Conservation (phyloP, 2,329 filamentous ascomycete genomes). For the Bipolaris bicolor region DNA sequence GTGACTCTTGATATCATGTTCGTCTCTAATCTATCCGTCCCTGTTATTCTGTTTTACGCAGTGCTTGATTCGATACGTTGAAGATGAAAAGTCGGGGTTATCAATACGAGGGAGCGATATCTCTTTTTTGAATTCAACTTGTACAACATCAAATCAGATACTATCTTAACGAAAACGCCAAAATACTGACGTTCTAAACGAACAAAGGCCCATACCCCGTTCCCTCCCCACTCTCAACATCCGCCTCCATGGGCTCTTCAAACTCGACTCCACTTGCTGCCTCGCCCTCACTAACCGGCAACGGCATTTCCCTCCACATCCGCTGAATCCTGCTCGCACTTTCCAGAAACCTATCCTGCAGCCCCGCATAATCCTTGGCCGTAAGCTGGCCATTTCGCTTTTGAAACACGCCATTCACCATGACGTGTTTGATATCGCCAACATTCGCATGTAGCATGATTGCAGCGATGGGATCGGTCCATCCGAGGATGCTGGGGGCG, state of each 20-base stretch:
- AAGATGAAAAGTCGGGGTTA: too few species aligned
- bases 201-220: slow-evolving; percentile 12
- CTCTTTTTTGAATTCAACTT: too few species aligned
- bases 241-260: slow-evolving; percentile 6
- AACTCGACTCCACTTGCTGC: background rate
- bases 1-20: background rate
- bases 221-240: slow-evolving; percentile 9
- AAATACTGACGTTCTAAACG: background rate
- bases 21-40: too few species aligned
- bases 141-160: too few species aligned
- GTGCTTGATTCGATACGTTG: too few species aligned
- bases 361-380: slow-evolving; percentile 19
- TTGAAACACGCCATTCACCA: slow-evolving; percentile 57
- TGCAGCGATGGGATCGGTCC: slow-evolving; percentile 62
- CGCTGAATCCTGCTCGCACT: slow-evolving; percentile 31
- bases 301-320: slow-evolving; percentile 18
- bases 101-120: too few species aligned
- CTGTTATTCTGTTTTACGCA: too few species aligned
- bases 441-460: slow-evolving; percentile 62
- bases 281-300: slow-evolving; percentile 5
- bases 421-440: slow-evolving; percentile 59
- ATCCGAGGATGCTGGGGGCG: slow-evolving; percentile 59
- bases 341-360: slow-evolving; percentile 28
- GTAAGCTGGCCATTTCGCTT: slow-evolving; percentile 55
- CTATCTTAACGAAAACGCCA: too few species aligned